phyloP scores from a whole-genome alignment of 257 asterid species.

The Nicotiana paniculata region DNA sequence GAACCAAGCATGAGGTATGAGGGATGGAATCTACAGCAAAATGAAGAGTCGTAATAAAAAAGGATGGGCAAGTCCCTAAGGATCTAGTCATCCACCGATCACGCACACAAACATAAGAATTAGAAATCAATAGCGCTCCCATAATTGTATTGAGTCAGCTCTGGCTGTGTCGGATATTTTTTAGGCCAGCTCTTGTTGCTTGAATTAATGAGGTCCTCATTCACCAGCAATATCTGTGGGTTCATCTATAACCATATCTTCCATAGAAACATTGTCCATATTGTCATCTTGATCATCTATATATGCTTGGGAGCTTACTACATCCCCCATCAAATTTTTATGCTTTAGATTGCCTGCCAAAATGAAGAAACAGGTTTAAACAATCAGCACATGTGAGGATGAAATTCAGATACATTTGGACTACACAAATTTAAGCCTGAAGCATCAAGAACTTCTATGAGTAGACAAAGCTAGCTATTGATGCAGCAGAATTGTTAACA shows the following conservation, averaged over 20 bases:
- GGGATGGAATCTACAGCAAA: not conserved
- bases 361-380: not conserved
- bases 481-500: not conserved
- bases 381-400: not conserved
- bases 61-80: not conserved
- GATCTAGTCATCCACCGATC: not conserved
- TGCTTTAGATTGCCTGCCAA: constrained; percentile 81
- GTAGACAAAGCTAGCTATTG: not conserved
- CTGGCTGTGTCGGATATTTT: not conserved
- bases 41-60: not conserved
- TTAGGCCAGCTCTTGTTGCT: not conserved
- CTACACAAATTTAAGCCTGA: not conserved
- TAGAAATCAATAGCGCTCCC: not conserved
- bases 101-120: not conserved
- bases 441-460: not conserved
- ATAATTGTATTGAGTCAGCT: not conserved
- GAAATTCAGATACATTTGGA: not conserved
- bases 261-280: constrained; percentile 24
- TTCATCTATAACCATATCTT: constrained; percentile 27
- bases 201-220: not conserved
- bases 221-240: constrained; percentile 15
- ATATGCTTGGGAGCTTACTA: constrained; percentile 88
- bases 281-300: constrained; percentile 41
- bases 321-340: constrained; percentile 72
- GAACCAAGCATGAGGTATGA: not conserved